These are phyloP conservation scores for Ambrosiella cleistominuta DNA, from an alignment of 2,329 filamentous ascomycete genomes.

Conservation along the genomic window DNA sequence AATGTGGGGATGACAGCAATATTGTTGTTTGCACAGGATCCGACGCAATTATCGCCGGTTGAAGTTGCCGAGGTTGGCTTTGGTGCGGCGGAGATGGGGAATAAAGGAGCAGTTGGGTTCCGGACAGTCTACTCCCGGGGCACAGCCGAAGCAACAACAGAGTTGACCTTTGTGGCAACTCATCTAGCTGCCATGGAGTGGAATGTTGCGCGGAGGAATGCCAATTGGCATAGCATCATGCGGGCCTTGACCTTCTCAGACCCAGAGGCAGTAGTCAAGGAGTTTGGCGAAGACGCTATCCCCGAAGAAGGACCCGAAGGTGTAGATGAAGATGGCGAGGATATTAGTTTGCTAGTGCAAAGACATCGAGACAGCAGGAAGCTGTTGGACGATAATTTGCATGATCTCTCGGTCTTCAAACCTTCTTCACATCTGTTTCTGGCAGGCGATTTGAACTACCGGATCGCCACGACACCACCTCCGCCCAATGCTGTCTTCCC, in stretches of 20 bases:
- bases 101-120: constrained; percentile 81
- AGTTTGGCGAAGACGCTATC: constrained; percentile 4
- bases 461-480: constrained; percentile 54
- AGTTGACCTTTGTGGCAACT: constrained; percentile 71
- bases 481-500: constrained; percentile 43
- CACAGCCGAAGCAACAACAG: constrained; percentile 26
- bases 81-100: constrained; percentile 75
- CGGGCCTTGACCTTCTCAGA: constrained; percentile 59
- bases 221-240: constrained; percentile 76
- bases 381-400: constrained; percentile 24
- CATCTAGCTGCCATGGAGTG: constrained; percentile 82
- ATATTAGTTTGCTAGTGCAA: constrained; percentile 19
- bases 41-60: constrained; percentile 40
- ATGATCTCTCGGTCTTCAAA: constrained; percentile 52
- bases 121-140: constrained; percentile 41
- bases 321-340: constrained; percentile 13
- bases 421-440: constrained; percentile 66
- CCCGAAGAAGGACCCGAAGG: constrained; percentile 7
- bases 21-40: constrained; percentile 61
- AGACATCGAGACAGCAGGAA: constrained; percentile 21
- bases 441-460: constrained; percentile 88
- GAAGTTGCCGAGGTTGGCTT: constrained; percentile 71
- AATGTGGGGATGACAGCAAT: constrained; percentile 83
- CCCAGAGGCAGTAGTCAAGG: constrained; percentile 25
- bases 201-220: constrained; percentile 56